A percentile compares a stretch with the other conserved stretches of the same genome.
Conservation (phyloP, 1,139 yeast species). For the Kodamaea arcana region DNA sequence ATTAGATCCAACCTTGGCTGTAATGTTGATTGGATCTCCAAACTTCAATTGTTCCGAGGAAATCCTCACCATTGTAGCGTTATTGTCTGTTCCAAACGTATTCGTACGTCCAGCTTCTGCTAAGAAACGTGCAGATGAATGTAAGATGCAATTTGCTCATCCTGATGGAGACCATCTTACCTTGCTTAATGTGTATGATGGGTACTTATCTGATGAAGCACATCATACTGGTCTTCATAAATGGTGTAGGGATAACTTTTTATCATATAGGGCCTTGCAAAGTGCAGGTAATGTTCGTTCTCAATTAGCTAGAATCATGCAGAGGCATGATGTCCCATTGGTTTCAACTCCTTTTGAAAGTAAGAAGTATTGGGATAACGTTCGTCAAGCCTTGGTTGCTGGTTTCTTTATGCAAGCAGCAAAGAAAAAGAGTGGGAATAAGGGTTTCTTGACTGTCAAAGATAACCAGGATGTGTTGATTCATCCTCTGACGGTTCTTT, state of each 20-base stretch:
- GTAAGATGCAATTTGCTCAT: conserved; percentile 83
- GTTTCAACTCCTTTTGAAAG: conserved; percentile 68
- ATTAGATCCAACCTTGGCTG: conserved; percentile 92
- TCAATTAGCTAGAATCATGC: conserved; percentile 83
- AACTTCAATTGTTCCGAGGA: conserved; percentile 86
- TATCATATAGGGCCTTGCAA: conserved; percentile 76
- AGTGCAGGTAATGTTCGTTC: conserved; percentile 82
- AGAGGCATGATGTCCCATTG: conserved; percentile 68
- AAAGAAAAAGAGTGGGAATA: conserved; percentile 68
- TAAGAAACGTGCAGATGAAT: conserved; percentile 87
- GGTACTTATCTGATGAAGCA: conserved; percentile 72
- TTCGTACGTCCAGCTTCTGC: conserved; percentile 91
- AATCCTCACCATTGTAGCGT: conserved; percentile 80
- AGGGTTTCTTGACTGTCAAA: conserved; percentile 80
- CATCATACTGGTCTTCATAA: conserved; percentile 53
- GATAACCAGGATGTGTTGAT: conserved; percentile 94
- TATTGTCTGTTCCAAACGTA: conserved; percentile 90
- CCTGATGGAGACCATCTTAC: conserved; percentile 96
- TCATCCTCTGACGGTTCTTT: conserved; percentile 89
- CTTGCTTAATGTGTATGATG: conserved; percentile 81
- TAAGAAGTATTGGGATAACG: conserved; percentile 60
- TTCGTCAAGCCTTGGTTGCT: conserved; percentile 81
- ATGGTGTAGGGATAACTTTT: conserved; percentile 92
- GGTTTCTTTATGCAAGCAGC: conserved; percentile 99
- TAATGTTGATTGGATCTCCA: conserved; percentile 83